A percentile compares a stretch with the other conserved stretches of the same genome.
Evolutionary conservation across 1,284 basidiomycete genomes (phyloP).

Genomic region (Heliocybe sulcata): DNA sequence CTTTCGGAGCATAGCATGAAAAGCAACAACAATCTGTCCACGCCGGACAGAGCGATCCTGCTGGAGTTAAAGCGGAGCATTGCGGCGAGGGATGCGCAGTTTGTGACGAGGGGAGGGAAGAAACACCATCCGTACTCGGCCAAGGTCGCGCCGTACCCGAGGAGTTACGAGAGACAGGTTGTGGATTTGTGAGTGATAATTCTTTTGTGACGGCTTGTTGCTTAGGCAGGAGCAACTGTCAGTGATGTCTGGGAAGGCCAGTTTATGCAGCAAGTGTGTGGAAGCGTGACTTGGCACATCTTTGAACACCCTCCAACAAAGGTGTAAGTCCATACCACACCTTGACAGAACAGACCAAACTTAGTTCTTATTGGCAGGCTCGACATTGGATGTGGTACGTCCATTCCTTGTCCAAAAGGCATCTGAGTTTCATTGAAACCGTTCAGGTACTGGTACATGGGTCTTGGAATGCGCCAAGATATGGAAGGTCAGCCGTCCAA

Average conservation of each 20-base stretch:
- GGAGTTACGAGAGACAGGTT: slow-evolving; percentile 51
- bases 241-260: slow-evolving; percentile 67
- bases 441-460: slow-evolving; percentile 57
- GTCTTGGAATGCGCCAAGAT: slow-evolving; percentile 49
- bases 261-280: slow-evolving; percentile 43
- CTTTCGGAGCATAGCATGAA: background rate
- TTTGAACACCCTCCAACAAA: slow-evolving; percentile 48
- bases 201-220: too few relatives aligned
- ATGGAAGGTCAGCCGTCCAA: slow-evolving; percentile 43
- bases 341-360: slow-evolving; percentile 5
- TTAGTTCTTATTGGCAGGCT: slow-evolving; percentile 28
- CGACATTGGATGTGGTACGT: slow-evolving; percentile 64
- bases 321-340: slow-evolving; percentile 38
- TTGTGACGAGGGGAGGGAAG: slow-evolving; percentile 42
- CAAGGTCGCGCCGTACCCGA: slow-evolving; percentile 55
- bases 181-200: slow-evolving; percentile 63
- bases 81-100: slow-evolving; percentile 44
- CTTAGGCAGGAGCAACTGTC: too few relatives aligned
- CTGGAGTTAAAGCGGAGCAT: slow-evolving; percentile 45
- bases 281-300: slow-evolving; percentile 54
- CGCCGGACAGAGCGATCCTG: slow-evolving; percentile 51
- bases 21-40: slow-evolving; percentile 32
- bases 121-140: slow-evolving; percentile 46
- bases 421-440: background rate
- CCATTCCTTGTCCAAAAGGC: slow-evolving; percentile 7